Evolutionary conservation across 768 basidiomycete genomes (phyloP).

Genomic region (Phaeolepiota aurea): DNA sequence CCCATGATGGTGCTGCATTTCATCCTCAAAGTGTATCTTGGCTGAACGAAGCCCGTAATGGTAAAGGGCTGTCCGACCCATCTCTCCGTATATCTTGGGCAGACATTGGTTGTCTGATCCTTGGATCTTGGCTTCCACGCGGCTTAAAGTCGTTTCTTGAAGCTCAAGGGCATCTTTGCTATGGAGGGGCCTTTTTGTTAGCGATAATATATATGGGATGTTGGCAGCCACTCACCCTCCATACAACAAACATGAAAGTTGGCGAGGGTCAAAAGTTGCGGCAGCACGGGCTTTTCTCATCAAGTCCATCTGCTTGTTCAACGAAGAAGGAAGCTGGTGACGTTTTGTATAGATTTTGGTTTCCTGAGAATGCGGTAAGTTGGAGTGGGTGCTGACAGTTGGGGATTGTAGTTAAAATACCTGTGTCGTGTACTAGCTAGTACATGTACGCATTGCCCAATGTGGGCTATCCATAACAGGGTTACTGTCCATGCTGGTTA

Average conservation of each 20-base stretch:
- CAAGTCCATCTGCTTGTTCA: not conserved
- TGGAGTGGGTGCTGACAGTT: too few relatives aligned
- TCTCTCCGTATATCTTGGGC: slow-evolving; percentile 9
- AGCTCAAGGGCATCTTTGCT: not conserved
- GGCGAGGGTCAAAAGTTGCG: not conserved
- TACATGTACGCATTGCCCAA: too few relatives aligned
- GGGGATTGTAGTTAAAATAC: too few relatives aligned
- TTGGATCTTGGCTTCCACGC: slow-evolving; percentile 8
- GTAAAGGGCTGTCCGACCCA: slow-evolving; percentile 12
- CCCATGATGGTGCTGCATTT: slow-evolving; percentile 8
- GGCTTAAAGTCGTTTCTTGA: slow-evolving; percentile 5
- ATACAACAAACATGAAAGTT: not conserved
- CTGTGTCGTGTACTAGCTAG: too few relatives aligned
- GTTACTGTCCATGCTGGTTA: too few relatives aligned
- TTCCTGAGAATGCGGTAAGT: too few relatives aligned
- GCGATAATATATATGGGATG: too few relatives aligned
- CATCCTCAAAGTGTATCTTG: slow-evolving; percentile 12
- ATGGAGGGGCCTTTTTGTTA: too few relatives aligned
- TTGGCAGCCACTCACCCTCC: too few relatives aligned
- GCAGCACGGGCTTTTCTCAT: not conserved
- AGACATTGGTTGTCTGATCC: slow-evolving; percentile 6
- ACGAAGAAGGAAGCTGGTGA: too few relatives aligned
- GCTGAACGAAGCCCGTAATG: slow-evolving; percentile 15
- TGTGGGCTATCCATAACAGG: too few relatives aligned
- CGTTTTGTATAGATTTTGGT: too few relatives aligned